Percentiles rank a stretch among this genome's conserved stretches.
Evolutionary conservation across 2,329 filamentous ascomycete species (phyloP).

Genomic region (Dissoconium aciculare): DNA sequence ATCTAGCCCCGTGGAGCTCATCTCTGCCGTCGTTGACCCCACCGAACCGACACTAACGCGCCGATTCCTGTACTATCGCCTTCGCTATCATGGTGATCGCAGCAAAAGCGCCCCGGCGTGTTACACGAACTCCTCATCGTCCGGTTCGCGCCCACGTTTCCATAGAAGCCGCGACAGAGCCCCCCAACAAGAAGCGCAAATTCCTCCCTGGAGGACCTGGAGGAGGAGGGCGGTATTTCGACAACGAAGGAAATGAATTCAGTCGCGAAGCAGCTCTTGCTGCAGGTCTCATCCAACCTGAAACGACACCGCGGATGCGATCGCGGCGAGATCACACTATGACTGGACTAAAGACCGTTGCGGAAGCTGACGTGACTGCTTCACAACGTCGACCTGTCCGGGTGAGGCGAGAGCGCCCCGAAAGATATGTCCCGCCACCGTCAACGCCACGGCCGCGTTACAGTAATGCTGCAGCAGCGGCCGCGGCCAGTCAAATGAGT

Average conservation of each 20-base stretch:
- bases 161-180: slow-evolving; percentile 26
- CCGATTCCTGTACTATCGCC: too few relatives aligned
- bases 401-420: slow-evolving; percentile 10
- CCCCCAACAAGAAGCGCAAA: slow-evolving; percentile 32
- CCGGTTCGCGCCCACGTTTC: slow-evolving; percentile 15
- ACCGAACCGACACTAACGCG: too few relatives aligned
- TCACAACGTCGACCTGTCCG: slow-evolving; percentile 2
- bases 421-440: slow-evolving; percentile 25
- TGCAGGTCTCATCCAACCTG: slow-evolving; percentile 17
- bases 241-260: slow-evolving; percentile 51
- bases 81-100: slow-evolving; percentile 17
- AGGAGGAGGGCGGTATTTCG: slow-evolving; percentile 70
- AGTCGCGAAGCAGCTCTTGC: slow-evolving; percentile 29
- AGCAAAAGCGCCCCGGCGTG: slow-evolving; percentile 15
- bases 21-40: too few relatives aligned
- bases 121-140: slow-evolving; percentile 19
- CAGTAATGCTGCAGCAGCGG: slow-evolving; percentile 74
- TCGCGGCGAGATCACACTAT: slow-evolving; percentile 1
- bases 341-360: slow-evolving; percentile 1
- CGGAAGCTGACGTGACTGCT: slow-evolving; percentile 2
- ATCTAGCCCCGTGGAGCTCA: too few relatives aligned
- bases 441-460: slow-evolving; percentile 50
- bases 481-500: slow-evolving; percentile 73
- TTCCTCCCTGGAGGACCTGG: slow-evolving; percentile 81
- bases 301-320: slow-evolving; percentile 23